Base-by-base conservation (phyloP, 1,284 basidiomycete genomes). In the Microbotryum intermedium region DNA sequence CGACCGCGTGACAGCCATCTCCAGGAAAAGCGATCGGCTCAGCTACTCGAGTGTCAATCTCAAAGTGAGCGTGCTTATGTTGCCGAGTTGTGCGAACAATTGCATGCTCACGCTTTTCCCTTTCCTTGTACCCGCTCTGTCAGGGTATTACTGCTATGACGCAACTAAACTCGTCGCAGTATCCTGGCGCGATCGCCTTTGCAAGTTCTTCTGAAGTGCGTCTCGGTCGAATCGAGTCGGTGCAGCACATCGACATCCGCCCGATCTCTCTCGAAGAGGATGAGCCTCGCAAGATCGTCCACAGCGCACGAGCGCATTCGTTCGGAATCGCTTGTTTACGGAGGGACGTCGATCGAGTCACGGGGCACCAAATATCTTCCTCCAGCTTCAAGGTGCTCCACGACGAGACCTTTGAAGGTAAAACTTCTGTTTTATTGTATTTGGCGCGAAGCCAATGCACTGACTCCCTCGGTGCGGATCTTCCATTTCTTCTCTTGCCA, bases 231-330 rank as follows among this genome's bases (percentile, higher is more conserved):
- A 60, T 75, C n/a, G 68, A 73, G 26, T 65, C 67, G 6, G 58
- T 73, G 42, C 66, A 69, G 56, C 64, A 70, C 39, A 60, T 72
- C n/a, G 72, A 76, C 56, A 62, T 76, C 39, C 62, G 67, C 23
- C 72, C 73, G 10, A 61, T 75, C 43, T 66, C 69, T 8, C 69
- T 76, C 21, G 75, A 72, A 13, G 68, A 71, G 11, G 67, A 74
- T 45, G 73, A 75, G 50, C 74, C 75, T 1, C 59, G 71, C 4
- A 64, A 71, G n/a, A 70, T 76, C 48, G 63, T 70, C 7, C 60
- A 71, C 43, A 69, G 71, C 42, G 7, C 53, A 2, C 29, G 46
- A 34, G 39, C 57, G 20, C 20, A 42, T 6, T 28, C 51, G 4
- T 69, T 68, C 30, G 69, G 55, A 0, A 63, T 72, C 6, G 53